A percentile compares a stretch with the other conserved stretches of the same genome.
phyloP scores from a whole-genome alignment of 441 rosid genomes.

The Populus trichocarpa region DNA sequence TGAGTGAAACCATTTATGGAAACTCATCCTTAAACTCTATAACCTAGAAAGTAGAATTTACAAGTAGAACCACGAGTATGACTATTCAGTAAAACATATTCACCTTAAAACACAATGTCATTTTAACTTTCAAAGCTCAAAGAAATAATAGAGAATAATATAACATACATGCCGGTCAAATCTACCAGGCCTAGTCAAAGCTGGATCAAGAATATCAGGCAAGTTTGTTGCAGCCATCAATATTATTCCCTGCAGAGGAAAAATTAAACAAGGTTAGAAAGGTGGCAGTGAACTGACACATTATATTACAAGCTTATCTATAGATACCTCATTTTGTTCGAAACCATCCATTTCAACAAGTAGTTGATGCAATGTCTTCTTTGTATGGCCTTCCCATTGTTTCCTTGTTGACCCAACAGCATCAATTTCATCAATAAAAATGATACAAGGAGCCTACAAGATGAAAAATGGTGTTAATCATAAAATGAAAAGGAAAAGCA shows the following conservation, averaged over 20 bases:
- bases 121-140: not conserved
- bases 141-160: slow-evolving; percentile 13
- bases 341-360: slow-evolving; percentile 99
- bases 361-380: slow-evolving; percentile 96
- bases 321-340: slow-evolving; percentile 90
- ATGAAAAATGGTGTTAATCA: slow-evolving; percentile 12
- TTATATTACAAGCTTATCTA: slow-evolving; percentile 10
- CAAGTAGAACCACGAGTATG: not conserved
- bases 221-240: slow-evolving; percentile 99
- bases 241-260: slow-evolving; percentile 74
- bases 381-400: slow-evolving; percentile 99
- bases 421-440: slow-evolving; percentile 97
- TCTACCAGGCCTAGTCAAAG: slow-evolving; percentile 99
- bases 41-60: not conserved
- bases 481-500: slow-evolving; percentile 3
- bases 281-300: not conserved
- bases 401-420: slow-evolving; percentile 97
- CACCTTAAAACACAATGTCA: not conserved
- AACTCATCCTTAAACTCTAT: not conserved
- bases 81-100: not conserved
- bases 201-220: slow-evolving; percentile 99
- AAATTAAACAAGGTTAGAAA: slow-evolving; percentile 9
- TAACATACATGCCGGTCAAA: slow-evolving; percentile 95
- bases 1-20: not conserved
- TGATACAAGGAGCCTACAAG: slow-evolving; percentile 89